Evolutionary conservation across 495 filamentous ascomycete genomes (phyloP).

Genomic region (Penicillium manginii): DNA sequence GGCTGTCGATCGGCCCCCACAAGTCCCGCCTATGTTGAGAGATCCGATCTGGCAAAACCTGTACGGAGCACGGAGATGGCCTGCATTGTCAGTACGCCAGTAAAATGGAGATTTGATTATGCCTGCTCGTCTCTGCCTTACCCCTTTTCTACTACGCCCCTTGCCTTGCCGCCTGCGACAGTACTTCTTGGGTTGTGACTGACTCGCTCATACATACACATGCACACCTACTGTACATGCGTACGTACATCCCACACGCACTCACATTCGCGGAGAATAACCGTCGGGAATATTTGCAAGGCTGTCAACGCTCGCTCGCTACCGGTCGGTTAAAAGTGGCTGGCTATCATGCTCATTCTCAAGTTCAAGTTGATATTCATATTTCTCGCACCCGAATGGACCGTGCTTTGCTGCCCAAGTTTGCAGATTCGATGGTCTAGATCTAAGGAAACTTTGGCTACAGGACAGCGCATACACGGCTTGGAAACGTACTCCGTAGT

Average conservation of each 20-base stretch:
- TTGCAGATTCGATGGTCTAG: not conserved
- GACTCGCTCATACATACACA: too few species aligned
- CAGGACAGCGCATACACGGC: not conserved
- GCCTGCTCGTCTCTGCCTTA: too few species aligned
- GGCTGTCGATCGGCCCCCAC: constrained; percentile 3
- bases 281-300: not conserved
- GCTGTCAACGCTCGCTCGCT: not conserved
- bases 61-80: too few species aligned
- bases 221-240: too few species aligned
- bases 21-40: too few species aligned
- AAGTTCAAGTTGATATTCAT: not conserved
- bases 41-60: too few species aligned
- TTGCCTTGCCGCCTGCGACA: too few species aligned
- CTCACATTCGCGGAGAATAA: not conserved
- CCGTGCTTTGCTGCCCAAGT: constrained; percentile 6
- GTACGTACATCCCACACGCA: too few species aligned
- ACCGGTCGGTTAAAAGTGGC: not conserved
- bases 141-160: too few species aligned
- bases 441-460: not conserved
- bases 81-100: too few species aligned
- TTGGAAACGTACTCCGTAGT: not conserved
- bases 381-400: not conserved
- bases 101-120: not conserved
- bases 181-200: too few species aligned
- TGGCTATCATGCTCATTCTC: not conserved